These are phyloP conservation scores for Xylaria telfairii DNA, from an alignment of 495 filamentous ascomycete genomes.

Conservation along the genomic window DNA sequence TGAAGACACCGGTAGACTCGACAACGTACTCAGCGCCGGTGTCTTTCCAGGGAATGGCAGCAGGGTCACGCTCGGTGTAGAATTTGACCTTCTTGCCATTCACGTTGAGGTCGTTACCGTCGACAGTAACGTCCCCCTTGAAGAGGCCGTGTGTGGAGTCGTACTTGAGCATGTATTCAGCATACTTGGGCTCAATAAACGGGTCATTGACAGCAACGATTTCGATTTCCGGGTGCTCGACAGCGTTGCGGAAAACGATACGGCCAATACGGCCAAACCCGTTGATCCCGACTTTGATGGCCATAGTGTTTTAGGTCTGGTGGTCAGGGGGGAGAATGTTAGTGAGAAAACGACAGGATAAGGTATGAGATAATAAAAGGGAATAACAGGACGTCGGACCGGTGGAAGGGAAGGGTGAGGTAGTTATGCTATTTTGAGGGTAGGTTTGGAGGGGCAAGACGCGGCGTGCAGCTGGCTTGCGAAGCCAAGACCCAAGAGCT, in stretches of 20 bases:
- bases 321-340: conserved; percentile 24
- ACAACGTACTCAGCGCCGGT: conserved; percentile 94
- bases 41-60: conserved; percentile 87
- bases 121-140: conserved; percentile 84
- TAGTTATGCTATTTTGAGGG: background rate
- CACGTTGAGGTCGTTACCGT: conserved; percentile 78
- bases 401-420: background rate
- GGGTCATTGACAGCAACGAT: conserved; percentile 98
- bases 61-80: conserved; percentile 91
- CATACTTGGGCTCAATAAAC: conserved; percentile 98
- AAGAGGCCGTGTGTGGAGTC: conserved; percentile 96
- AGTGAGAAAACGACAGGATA: background rate
- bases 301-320: conserved; percentile 42
- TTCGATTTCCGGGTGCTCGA: conserved; percentile 83
- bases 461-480: background rate
- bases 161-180: conserved; percentile 99
- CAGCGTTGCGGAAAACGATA: conserved; percentile 79
- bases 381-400: background rate
- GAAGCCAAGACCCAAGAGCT: conserved; percentile 1
- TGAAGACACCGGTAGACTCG: conserved; percentile 99
- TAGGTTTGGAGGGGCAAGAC: conserved; percentile 3
- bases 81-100: conserved; percentile 97
- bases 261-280: conserved; percentile 99
- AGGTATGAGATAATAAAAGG: background rate
- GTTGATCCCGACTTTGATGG: conserved; percentile 90